Percentiles rank a stretch among this genome's conserved stretches.
Conservation (phyloP, 2,329 filamentous ascomycete species). For the Claviceps fusiformis region DNA sequence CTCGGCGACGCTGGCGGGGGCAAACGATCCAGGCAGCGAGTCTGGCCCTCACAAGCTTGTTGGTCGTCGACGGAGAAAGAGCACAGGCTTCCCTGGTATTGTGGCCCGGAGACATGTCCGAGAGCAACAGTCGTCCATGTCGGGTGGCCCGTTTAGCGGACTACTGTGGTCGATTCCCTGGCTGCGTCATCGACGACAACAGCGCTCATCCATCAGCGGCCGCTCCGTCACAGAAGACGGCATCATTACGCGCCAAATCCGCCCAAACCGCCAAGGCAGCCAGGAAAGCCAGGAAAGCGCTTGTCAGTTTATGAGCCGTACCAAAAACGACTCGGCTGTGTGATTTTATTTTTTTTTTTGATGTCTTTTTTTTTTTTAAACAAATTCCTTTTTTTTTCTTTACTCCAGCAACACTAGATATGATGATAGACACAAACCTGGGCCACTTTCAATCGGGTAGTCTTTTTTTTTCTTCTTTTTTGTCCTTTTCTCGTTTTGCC, state of each 20-base stretch:
- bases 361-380: background rate
- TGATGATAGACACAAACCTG: background rate
- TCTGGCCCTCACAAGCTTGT: slow-evolving; percentile 17
- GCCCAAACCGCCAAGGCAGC: too few relatives aligned
- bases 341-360: slow-evolving; percentile 9
- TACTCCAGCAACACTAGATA: background rate
- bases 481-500: background rate
- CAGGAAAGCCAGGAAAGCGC: background rate
- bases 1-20: slow-evolving; percentile 13
- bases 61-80: slow-evolving; percentile 36
- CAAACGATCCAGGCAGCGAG: slow-evolving; percentile 18
- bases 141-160: slow-evolving; percentile 37
- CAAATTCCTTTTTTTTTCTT: background rate
- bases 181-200: slow-evolving; percentile 25
- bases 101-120: slow-evolving; percentile 34
- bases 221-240: slow-evolving; percentile 4
- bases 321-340: slow-evolving; percentile 18
- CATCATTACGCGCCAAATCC: background rate
- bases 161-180: slow-evolving; percentile 39
- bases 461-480: background rate
- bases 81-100: slow-evolving; percentile 49
- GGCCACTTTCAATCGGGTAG: background rate
- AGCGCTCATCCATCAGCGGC: slow-evolving; percentile 5
- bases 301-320: background rate
- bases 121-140: slow-evolving; percentile 27